phyloP scores from a whole-genome alignment of 2,329 filamentous ascomycete species.

The Ustulina deusta region DNA sequence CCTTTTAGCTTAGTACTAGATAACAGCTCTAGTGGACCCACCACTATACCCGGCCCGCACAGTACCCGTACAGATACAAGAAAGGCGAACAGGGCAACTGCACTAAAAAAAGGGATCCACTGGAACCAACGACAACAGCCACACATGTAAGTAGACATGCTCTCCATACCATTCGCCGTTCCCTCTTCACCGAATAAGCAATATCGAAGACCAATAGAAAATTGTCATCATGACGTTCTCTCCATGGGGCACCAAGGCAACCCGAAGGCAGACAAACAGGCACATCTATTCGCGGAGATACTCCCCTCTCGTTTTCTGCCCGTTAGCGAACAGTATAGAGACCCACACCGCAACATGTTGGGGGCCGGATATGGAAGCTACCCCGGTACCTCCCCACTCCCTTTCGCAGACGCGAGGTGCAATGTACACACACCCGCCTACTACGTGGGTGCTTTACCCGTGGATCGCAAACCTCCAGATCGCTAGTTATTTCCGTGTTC shows the following conservation, averaged over 20 bases:
- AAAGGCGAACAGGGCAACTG: neutral
- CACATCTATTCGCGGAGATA: conserved; percentile 20
- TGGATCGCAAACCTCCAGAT: conserved; percentile 7
- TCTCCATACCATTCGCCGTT: conserved; percentile 5
- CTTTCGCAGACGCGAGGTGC: neutral
- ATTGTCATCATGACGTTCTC: neutral
- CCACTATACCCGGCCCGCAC: neutral
- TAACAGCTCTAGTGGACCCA: neutral
- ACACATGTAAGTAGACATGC: too few relatives aligned
- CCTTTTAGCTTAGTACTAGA: neutral
- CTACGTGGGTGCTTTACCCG: neutral
- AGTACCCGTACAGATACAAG: conserved; percentile 10
- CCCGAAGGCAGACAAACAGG: conserved; percentile 28
- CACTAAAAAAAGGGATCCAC: neutral
- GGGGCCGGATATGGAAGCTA: conserved; percentile 6
- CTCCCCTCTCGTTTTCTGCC: neutral
- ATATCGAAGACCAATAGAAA: conserved; percentile 22
- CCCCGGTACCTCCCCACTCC: neutral
- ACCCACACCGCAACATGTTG: neutral
- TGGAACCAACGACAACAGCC: conserved; percentile 10
- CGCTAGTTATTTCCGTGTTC: conserved; percentile 23
- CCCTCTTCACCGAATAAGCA: conserved; percentile 33
- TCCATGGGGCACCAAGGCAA: conserved; percentile 15
- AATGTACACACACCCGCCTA: neutral
- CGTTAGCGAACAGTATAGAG: neutral